Base-by-base conservation (phyloP, 768 basidiomycete species). In the Leccinum fibrillosum region DNA sequence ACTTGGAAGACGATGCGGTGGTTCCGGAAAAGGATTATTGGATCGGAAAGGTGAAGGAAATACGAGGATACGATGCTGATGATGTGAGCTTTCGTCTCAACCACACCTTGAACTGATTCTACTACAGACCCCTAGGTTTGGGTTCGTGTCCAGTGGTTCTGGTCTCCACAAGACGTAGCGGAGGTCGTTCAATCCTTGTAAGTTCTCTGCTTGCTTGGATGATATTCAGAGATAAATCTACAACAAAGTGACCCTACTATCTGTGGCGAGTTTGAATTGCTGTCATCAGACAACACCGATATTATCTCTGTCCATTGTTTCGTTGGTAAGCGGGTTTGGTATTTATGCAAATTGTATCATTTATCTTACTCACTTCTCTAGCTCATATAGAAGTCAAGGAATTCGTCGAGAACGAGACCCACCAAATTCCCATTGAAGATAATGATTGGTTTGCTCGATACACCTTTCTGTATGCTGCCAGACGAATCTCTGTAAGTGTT, bases 101-200 rank as follows among this genome's bases (percentile, higher is more conserved):
- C 5, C 28, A 21, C 48, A 13, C 15, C 26, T 35, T 21, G 47
- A 1, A 12, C 42, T 44, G 6, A 54, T 5, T 11, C 19, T 1
- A 13, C 2, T 42, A 11, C 7, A 13, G 3, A 21, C 19, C 11
- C 28, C 34, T 47, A 86, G 79, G 84, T 86, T 0, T 86, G 82
- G 82, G 76, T 72, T 0, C 66, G 61, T 10, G 76, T 86, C 0
- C 76, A 80, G 50, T 87, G 85, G 85, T 85, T 72, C 50, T 87
- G 82, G 68, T 75, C 78, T 1, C 74, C 77, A 0, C 51, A 70
- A n/a, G 85, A 87, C 35, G 78, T 82, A 0, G 70, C 72, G 0
- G 61, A 61, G 1, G 70, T 77, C 0, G 64, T 81, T 30, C 78
- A 79, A 30, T 78, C 80, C 2, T 83, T 85, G 83, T 84, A 55